phyloP scores from a whole-genome alignment of 805 yeast species.

The Suhomyces kilbournensis region DNA sequence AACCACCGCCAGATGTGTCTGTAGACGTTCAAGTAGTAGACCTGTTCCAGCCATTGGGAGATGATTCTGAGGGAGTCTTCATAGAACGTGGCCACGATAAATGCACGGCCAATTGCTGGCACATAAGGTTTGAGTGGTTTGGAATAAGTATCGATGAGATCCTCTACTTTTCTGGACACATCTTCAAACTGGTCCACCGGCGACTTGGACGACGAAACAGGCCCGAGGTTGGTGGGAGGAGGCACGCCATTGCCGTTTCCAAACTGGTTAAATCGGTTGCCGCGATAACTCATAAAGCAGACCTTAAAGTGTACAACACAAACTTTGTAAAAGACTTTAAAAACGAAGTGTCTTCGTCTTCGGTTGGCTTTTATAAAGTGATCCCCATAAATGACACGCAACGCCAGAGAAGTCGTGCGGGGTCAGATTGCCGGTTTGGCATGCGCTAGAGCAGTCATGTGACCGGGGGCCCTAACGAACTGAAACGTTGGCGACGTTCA shows the following conservation, averaged over 20 bases:
- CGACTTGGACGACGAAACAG: constrained; percentile 27
- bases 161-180: constrained; percentile 54
- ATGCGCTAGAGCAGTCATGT: neutral
- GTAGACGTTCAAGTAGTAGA: constrained; percentile 74
- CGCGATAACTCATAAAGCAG: constrained; percentile 31
- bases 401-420: constrained; percentile 2
- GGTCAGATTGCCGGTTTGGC: neutral
- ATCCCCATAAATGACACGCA: constrained; percentile 10
- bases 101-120: constrained; percentile 83
- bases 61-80: constrained; percentile 85
- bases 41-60: constrained; percentile 90
- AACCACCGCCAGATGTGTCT: constrained; percentile 77
- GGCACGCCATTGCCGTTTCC: constrained; percentile 16
- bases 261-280: constrained; percentile 40
- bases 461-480: no score
- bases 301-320: no score
- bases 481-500: neutral
- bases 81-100: constrained; percentile 89
- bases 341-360: no score
- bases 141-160: constrained; percentile 46
- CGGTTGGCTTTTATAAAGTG: no score
- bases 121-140: constrained; percentile 65
- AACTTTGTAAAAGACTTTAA: no score
- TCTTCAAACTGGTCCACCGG: constrained; percentile 45
- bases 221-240: constrained; percentile 26